phyloP scores from a whole-genome alignment of 164 flowering plant genomes.

The Buxus sempervirens region DNA sequence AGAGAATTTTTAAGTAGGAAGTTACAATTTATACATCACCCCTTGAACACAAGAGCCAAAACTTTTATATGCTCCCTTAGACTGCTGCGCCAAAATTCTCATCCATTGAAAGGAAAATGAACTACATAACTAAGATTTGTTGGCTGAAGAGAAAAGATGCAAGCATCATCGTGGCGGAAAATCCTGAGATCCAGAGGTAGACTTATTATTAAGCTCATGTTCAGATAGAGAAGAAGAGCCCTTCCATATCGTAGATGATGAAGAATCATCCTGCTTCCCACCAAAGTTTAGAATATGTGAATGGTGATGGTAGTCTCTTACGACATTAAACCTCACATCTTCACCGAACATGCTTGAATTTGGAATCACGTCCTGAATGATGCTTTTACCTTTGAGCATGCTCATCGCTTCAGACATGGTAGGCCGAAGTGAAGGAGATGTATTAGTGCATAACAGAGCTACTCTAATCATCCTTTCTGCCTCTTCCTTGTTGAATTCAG shows the following conservation, averaged over 20 bases:
- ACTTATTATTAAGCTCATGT: not conserved
- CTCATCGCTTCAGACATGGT: constrained; percentile 39
- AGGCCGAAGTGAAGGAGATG: constrained; percentile 40
- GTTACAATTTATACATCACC: too few relatives aligned
- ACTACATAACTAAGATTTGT: too few relatives aligned
- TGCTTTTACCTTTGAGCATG: constrained; percentile 37
- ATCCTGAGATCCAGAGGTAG: not conserved
- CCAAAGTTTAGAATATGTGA: constrained; percentile 3
- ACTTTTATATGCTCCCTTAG: too few relatives aligned
- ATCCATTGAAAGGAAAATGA: too few relatives aligned
- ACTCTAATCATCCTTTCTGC: constrained; percentile 31
- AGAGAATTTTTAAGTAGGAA: too few relatives aligned
- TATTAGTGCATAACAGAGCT: constrained; percentile 40
- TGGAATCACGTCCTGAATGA: constrained; percentile 23
- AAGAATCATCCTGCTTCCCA: constrained; percentile 3
- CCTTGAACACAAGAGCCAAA: too few relatives aligned
- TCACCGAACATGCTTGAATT: constrained; percentile 22
- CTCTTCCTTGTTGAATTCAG: constrained; percentile 26
- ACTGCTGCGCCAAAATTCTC: too few relatives aligned
- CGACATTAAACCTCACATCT: constrained; percentile 33
- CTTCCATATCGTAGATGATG: not conserved
- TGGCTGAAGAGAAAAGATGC: too few relatives aligned
- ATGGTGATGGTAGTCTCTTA: constrained; percentile 22
- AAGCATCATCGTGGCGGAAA: too few relatives aligned
- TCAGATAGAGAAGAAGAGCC: constrained; percentile 6